Percentiles rank a stretch among this genome's conserved stretches.
These are phyloP conservation scores for Aspergillus sp. DNA, from an alignment of 2,329 filamentous ascomycete species.

Conservation along the genomic window DNA sequence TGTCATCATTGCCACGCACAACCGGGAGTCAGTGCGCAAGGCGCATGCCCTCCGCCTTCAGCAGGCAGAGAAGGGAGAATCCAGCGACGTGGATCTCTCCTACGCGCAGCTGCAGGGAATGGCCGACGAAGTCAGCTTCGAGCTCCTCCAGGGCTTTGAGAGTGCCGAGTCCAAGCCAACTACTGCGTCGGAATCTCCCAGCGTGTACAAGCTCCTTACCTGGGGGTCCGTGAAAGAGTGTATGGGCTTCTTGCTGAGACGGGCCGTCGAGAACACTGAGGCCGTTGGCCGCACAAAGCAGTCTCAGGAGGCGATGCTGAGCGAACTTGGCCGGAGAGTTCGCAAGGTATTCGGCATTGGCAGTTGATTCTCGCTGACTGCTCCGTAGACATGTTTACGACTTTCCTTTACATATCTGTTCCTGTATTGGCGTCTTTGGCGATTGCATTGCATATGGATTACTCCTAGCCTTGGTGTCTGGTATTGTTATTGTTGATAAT, in stretches of 20 bases:
- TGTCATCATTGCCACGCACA: conserved; percentile 53
- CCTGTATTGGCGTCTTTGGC: too few species aligned
- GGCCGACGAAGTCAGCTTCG: conserved; percentile 77
- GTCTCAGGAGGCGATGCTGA: conserved; percentile 29
- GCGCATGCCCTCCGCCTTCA: conserved; percentile 39
- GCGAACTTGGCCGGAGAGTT: conserved; percentile 25
- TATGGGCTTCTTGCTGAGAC: conserved; percentile 51
- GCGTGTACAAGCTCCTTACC: conserved; percentile 50
- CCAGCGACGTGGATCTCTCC: conserved; percentile 36
- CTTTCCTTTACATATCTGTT: conserved; percentile 2
- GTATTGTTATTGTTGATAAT: too few species aligned
- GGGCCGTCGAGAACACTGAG: conserved; percentile 65
- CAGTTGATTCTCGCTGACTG: conserved; percentile 11
- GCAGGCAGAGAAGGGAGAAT: conserved; percentile 39
- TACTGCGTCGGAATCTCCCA: conserved; percentile 25
- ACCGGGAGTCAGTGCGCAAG: conserved; percentile 43
- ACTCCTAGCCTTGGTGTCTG: too few species aligned
- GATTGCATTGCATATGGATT: too few species aligned
- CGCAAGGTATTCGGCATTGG: conserved; percentile 13
- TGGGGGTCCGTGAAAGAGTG: conserved; percentile 54
- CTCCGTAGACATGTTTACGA: too few species aligned
- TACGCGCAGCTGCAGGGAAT: conserved; percentile 87
- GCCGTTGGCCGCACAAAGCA: conserved; percentile 46
- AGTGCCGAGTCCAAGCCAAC: conserved; percentile 11
- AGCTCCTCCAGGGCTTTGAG: conserved; percentile 40